These are phyloP conservation scores for Cyberlindnera samutprakarnensis DNA, from an alignment of 805 yeast species.

Conservation along the genomic window DNA sequence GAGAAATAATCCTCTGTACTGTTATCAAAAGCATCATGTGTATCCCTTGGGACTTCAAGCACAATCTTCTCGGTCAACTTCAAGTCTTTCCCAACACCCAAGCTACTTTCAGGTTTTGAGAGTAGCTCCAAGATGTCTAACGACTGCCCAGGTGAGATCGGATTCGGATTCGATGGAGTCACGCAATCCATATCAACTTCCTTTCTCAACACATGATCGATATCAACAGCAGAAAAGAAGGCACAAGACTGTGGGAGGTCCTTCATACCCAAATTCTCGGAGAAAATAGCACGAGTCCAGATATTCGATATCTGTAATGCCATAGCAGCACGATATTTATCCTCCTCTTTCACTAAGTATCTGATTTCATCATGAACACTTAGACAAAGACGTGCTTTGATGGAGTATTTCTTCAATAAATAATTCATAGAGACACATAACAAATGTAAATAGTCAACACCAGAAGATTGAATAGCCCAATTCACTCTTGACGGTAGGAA, in stretches of 20 bases:
- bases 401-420: conserved; percentile 49
- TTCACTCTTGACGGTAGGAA: conserved; percentile 88
- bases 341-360: conserved; percentile 65
- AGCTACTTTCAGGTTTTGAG: conserved; percentile 25
- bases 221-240: conserved; percentile 88
- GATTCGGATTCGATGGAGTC: conserved; percentile 73
- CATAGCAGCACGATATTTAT: conserved; percentile 70
- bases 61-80: conserved; percentile 4
- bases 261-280: conserved; percentile 82
- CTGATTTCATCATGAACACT: conserved; percentile 96
- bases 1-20: conserved; percentile 2
- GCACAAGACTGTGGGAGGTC: conserved; percentile 95
- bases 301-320: conserved; percentile 82
- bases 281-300: conserved; percentile 96
- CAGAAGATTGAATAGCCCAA: conserved; percentile 98
- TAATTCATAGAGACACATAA: conserved; percentile 84
- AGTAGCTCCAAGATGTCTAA: conserved; percentile 51
- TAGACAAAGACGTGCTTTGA: conserved; percentile 71
- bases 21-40: not conserved
- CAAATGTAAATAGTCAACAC: conserved; percentile 91
- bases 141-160: conserved; percentile 77
- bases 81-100: conserved; percentile 11
- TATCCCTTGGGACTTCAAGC: conserved; percentile 1
- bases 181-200: conserved; percentile 90
- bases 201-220: conserved; percentile 81